Evolutionary conservation across 2,329 filamentous ascomycete genomes (phyloP).

Genomic region (Neofusicoccum umdonicola): DNA sequence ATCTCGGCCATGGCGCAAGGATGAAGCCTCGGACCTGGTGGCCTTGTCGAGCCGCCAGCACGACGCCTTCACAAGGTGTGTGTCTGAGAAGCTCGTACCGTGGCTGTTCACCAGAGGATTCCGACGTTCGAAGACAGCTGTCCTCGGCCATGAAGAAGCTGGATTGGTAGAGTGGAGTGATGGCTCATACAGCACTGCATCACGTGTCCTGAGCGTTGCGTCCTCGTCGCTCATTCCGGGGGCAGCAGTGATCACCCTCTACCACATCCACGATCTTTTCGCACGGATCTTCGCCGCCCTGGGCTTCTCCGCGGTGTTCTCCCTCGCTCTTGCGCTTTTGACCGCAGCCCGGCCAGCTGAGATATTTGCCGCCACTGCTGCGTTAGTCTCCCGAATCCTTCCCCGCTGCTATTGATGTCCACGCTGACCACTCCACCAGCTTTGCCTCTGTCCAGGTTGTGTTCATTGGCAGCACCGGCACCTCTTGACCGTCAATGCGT

Average conservation of each 20-base stretch:
- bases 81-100: not conserved
- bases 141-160: not conserved
- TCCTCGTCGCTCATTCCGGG: not conserved
- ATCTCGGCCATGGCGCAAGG: not conserved
- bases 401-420: no score
- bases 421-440: not conserved
- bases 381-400: not conserved
- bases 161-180: not conserved
- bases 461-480: conserved; percentile 2
- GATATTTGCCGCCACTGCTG: conserved; percentile 7
- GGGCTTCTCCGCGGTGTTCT: not conserved
- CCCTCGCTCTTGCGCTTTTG: not conserved
- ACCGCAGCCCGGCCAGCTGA: not conserved
- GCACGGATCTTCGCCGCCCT: not conserved
- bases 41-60: not conserved
- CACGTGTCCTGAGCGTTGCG: not conserved
- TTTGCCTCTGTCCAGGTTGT: conserved; percentile 4
- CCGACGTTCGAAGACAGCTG: not conserved
- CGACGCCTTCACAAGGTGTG: not conserved
- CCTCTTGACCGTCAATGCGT: no score
- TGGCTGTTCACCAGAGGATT: not conserved
- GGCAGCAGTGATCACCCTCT: not conserved
- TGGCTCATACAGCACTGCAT: not conserved
- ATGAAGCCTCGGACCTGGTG: not conserved
- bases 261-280: not conserved